Evolutionary conservation across 441 rosid genomes (phyloP), one percentile per base, ranked within the genome.

Genomic region (Adansonia grandidieri): DNA sequence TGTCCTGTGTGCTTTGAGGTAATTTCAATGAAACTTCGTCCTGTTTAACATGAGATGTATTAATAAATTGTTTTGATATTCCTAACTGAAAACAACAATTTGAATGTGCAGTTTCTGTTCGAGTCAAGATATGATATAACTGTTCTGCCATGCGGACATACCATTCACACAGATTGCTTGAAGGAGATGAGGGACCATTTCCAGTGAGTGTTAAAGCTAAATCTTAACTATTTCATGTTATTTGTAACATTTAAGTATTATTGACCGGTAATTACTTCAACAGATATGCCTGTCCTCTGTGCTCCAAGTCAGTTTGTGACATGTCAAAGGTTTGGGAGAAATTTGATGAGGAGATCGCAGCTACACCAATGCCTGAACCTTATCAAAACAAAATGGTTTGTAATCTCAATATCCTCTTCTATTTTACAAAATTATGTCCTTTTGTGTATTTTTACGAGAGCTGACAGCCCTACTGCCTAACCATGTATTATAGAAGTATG

Each of bases 1-100:
- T 95, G 98, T 54, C 97, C 98, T 15, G 90, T 95, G 60, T 95
- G 98, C 77, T 95, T 91, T 70, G 98, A 95, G 98, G 98, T 94
- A 82, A 70, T 47, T 60, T 62, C 1, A 44, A 37, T 37, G 40
- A 37, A 37, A 61, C 2, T 4, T 24, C 3, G 40, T 20, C 68
- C 71, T 28, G 20, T 9, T 65, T 53, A 19, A 15, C 9, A 11
- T 13, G 11, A 61, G 50, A 9, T 32, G 4, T 32, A 37, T 37
- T 75, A 51, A 32, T 17, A 17, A 32, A 20, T 44, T 77, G 44
- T 14, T 67, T 77, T 45, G 32, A 76, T 32, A 42, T 15, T 37
- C n/a, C 54, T 40, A 73, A 68, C 67, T 5, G 72, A 4, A 56
- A 17, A 6, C 50, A 37, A 1, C 6, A 19, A 56, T 56, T 20